Percentiles rank a stretch among this genome's conserved stretches.
Evolutionary conservation across 2,329 filamentous ascomycete genomes (phyloP).

Genomic region (Magnaporthales sp.): DNA sequence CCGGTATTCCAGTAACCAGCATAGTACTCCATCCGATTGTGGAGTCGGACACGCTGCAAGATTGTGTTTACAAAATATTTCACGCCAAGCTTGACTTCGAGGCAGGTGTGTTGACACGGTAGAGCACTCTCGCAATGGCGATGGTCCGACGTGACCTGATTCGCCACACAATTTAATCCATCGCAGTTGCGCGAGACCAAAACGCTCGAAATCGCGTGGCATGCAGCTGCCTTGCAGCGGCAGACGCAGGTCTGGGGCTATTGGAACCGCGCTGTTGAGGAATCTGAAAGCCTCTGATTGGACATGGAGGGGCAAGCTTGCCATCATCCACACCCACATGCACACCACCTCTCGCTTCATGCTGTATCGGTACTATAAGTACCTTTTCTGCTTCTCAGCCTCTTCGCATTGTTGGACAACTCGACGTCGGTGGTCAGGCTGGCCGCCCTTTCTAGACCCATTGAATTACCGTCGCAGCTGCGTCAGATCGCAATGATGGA

Average conservation of each 20-base stretch:
- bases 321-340: neutral
- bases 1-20: neutral
- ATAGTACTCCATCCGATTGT: neutral
- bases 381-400: neutral
- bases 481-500: slow-evolving; percentile 4
- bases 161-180: neutral
- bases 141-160: neutral
- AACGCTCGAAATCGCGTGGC: slow-evolving; percentile 3
- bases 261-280: neutral
- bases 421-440: neutral
- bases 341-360: neutral
- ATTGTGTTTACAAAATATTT: neutral
- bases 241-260: neutral
- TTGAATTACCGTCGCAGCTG: slow-evolving; percentile 4
- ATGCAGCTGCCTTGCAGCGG: slow-evolving; percentile 5
- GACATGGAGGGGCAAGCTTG: slow-evolving; percentile 1
- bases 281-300: neutral
- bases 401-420: neutral
- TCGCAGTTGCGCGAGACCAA: slow-evolving; percentile 4
- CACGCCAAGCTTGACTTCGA: neutral
- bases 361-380: neutral
- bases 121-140: slow-evolving; percentile 2
- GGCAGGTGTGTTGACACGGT: neutral
- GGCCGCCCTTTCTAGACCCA: slow-evolving; percentile 1
- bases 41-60: neutral